phyloP scores from a whole-genome alignment of 208 protist species.

The Strigomonas galati region DNA sequence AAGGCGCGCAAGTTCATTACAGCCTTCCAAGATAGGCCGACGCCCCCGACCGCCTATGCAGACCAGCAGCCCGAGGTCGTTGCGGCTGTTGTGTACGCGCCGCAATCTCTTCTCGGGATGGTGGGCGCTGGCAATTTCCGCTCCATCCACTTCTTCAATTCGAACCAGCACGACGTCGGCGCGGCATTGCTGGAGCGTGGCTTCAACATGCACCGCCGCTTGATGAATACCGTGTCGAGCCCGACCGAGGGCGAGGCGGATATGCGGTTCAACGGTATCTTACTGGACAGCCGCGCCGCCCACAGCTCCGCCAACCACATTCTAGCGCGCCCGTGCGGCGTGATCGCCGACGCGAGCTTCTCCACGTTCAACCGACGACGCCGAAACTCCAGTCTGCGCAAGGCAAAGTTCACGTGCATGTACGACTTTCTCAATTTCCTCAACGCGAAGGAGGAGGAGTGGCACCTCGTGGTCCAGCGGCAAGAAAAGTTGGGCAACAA shows the following conservation, averaged over 20 bases:
- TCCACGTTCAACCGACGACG: neutral
- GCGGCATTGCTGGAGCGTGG: constrained; percentile 42
- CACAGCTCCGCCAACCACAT: constrained; percentile 44
- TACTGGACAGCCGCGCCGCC: constrained; percentile 48
- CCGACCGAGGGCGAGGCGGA: constrained; percentile 3
- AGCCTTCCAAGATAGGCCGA: constrained; percentile 42
- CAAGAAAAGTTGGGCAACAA: constrained; percentile 42
- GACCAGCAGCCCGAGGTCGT: constrained; percentile 34
- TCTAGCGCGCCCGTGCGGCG: constrained; percentile 55
- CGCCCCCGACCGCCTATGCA: constrained; percentile 22
- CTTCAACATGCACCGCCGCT: constrained; percentile 33
- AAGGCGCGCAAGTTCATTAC: constrained; percentile 42
- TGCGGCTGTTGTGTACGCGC: constrained; percentile 50
- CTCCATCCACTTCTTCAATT: constrained; percentile 58
- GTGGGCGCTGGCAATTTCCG: constrained; percentile 36
- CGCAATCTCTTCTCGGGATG: constrained; percentile 52
- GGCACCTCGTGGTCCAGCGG: constrained; percentile 62
- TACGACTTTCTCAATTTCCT: constrained; percentile 53
- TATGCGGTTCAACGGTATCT: constrained; percentile 37
- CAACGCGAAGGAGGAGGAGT: constrained; percentile 58
- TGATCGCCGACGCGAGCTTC: constrained; percentile 20
- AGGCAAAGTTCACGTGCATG: constrained; percentile 31
- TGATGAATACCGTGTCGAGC: constrained; percentile 24
- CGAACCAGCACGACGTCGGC: constrained; percentile 38
- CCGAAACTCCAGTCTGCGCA: neutral